Evolutionary conservation across 106 monocot species (phyloP).

Genomic region (Alisma plantagoaquatica): DNA sequence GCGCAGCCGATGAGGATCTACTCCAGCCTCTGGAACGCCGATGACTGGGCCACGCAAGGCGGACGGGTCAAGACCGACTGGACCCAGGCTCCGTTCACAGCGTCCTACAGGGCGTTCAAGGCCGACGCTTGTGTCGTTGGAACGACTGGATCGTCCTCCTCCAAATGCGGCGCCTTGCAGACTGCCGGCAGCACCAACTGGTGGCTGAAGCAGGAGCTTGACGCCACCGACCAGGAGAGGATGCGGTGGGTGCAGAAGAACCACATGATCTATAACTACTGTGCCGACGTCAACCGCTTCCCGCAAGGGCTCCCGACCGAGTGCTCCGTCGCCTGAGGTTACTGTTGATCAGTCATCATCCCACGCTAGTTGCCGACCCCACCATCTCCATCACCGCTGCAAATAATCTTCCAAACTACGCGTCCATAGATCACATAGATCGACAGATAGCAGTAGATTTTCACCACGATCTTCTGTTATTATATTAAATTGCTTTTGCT

Average conservation of each 20-base stretch:
- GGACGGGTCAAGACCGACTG: conserved; percentile 17
- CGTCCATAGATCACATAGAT: too few species aligned
- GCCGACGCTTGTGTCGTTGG: conserved; percentile 1
- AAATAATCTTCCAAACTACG: too few species aligned
- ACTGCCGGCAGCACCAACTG: too few species aligned
- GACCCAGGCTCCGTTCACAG: conserved; percentile 9
- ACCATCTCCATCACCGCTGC: too few species aligned
- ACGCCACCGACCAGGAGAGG: background rate
- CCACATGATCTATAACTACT: conserved; percentile 12
- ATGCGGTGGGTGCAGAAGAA: conserved; percentile 16
- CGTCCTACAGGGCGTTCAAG: conserved; percentile 3
- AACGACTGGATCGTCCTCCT: too few species aligned
- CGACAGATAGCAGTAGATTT: too few species aligned
- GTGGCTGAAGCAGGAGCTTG: conserved; percentile 3
- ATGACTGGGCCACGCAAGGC: conserved; percentile 11
- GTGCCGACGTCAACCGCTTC: background rate
- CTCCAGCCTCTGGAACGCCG: conserved; percentile 11
- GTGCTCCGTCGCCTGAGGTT: background rate
- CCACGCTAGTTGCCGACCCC: too few species aligned
- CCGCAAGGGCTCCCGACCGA: conserved; percentile 5
- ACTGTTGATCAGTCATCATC: background rate
- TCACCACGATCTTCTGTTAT: too few species aligned
- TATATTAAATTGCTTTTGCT: too few species aligned
- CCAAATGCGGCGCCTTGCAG: too few species aligned
- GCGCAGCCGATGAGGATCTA: conserved; percentile 13